Base-by-base conservation (phyloP, 805 yeast genomes). In the Candida mattraensis region DNA sequence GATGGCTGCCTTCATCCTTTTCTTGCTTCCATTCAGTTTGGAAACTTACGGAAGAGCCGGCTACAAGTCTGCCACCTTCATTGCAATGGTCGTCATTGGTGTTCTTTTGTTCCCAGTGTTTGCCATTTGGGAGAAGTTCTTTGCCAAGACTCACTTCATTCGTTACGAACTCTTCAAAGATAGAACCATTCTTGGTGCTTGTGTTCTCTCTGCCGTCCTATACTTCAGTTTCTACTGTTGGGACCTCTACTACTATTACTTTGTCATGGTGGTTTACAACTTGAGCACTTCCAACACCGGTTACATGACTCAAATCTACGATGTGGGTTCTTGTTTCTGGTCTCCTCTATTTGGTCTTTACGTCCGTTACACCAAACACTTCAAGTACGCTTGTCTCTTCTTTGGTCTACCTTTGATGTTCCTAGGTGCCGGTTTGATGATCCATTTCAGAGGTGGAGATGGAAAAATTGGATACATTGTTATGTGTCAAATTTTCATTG, bases 31-130 rank as follows among this genome's bases (percentile, higher is more conserved):
- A 21, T 58, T 67, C 50, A 54, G 59, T 17, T 37, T 66, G n/a
- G 56, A 59, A 10, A 52, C 57, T 16, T 55, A 54, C 35, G 56
- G 47, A 15, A 39, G 48, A 18, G 53, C 56, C 25, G 58, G 57
- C 4, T 68, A 66, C 61, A 45, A 41, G 10, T 62, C 63, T 39
- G 69, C 69, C 14, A 58, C 63, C 32, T 53, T 70, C 51, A 69
- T 70, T 42, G 73, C 66, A 19, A 66, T 69, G 73, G 45, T 67
- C 16, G 58, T 64, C 27, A 56, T 66, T 42, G 74, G 74, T 40
- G 59, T 61, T 25, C 39, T 59, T 3, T 37, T 67, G 5, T 48
- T 69, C 37, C 54, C 66, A 16, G 39, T 43, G 6, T 67, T 60
- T 39, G 53, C 51, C 5, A 25, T 64, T 16, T 67, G 62, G 51